phyloP scores from a whole-genome alignment of 139 green algal genomes.

The Desmodesmus armatus region DNA sequence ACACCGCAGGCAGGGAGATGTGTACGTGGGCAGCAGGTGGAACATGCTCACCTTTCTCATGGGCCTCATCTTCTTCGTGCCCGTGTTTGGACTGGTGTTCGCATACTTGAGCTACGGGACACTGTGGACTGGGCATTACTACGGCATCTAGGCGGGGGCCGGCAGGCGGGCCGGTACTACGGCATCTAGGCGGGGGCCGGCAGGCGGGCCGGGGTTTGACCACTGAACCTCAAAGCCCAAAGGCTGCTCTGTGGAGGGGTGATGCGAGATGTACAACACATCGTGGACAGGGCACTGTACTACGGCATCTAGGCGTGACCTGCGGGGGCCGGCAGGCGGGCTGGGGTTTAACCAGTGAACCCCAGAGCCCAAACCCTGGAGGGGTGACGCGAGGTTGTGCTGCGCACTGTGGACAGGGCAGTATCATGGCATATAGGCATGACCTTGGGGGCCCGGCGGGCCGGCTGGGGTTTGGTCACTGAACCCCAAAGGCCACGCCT shows the following conservation, averaged over 20 bases:
- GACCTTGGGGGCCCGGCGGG: too few relatives aligned
- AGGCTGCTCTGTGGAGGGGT: neutral
- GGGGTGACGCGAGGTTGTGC: too few relatives aligned
- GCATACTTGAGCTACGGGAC: constrained; percentile 39
- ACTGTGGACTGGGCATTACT: constrained; percentile 37
- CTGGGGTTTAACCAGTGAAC: too few relatives aligned
- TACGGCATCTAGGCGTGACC: constrained; percentile 28
- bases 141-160: constrained; percentile 23
- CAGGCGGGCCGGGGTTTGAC: neutral
- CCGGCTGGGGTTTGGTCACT: too few relatives aligned
- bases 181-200: constrained; percentile 16
- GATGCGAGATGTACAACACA: too few relatives aligned
- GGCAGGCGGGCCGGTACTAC: constrained; percentile 32
- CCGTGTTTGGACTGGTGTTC: constrained; percentile 36
- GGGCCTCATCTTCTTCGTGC: neutral
- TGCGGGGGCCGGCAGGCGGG: too few relatives aligned
- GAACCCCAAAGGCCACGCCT: too few relatives aligned
- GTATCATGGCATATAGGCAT: too few relatives aligned
- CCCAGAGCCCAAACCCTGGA: too few relatives aligned
- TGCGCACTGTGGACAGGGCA: too few relatives aligned
- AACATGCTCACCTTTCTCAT: constrained; percentile 43
- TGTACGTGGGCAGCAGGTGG: constrained; percentile 47
- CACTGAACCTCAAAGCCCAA: too few relatives aligned
- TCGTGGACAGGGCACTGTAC: too few relatives aligned
- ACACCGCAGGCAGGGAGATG: constrained; percentile 41